Evolutionary conservation across 306 rosid species (phyloP), one percentile per base, ranked within the genome.

Genomic region (Vicia faba): DNA sequence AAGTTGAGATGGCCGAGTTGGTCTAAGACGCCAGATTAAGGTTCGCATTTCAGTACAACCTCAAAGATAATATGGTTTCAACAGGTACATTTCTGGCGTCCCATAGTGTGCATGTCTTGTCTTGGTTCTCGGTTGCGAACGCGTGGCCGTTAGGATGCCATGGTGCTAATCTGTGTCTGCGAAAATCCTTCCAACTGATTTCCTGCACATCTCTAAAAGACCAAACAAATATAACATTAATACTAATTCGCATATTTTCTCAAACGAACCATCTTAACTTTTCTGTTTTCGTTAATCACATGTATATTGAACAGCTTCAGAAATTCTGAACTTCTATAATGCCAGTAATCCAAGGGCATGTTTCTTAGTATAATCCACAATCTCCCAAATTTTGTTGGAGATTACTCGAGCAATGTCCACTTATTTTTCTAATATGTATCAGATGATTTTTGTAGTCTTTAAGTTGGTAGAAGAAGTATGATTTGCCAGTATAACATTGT

Each of bases 21-120:
- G 33, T 28, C 33, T 28, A 28, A 28, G 33, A 1, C 33, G 33
- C 33, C 5, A 28, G 33, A 5, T 28, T 28, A 28, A 28, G 33
- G 33, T 28, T 28, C 33, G 2, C 3, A 4, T 26, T 4, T 4
- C 3, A 1, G 25, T 1, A 23, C 2, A 23, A 1, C 25, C 25
- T 23, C 25, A 23, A 23, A 23, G 25, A 23, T 23, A 23, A 23
- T 23, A 23, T 23, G 25, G 2, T 23, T 23, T 23, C 25, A 23
- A 23, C 1, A 1, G 84, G 60, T 0, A 88, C 79, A 26, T 75
- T 77, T 61, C 97, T 71, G 14, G 75, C 77, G 43, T 91, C 97
- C 97, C 97, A 91, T 4, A 91, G 88, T 29, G 92, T 85, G 76
- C 90, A 91, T 26, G 97, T 91, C 84, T 91, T 91, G 28, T 91